Percentiles rank a stretch among this genome's conserved stretches.
phyloP scores from a whole-genome alignment of 305 asterid species.

The Fraxinus ornus region DNA sequence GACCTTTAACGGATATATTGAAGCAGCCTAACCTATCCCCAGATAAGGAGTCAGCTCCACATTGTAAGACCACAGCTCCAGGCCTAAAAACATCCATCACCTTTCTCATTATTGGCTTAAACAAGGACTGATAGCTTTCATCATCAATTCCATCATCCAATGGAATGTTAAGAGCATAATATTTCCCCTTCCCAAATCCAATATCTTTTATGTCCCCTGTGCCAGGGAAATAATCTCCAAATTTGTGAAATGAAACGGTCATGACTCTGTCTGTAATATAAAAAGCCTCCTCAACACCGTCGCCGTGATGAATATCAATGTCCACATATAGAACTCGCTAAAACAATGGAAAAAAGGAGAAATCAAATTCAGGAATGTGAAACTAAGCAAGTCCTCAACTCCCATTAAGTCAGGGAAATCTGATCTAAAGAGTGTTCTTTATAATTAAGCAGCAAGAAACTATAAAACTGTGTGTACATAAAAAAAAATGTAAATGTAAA shows the following conservation, averaged over 20 bases:
- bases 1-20: background rate
- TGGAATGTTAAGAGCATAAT: background rate
- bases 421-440: background rate
- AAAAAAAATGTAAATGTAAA: background rate
- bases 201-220: background rate
- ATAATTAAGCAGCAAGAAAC: background rate
- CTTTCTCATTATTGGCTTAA: background rate
- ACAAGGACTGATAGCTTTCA: background rate
- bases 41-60: background rate
- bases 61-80: background rate
- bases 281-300: background rate
- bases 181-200: background rate
- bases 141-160: background rate
- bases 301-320: background rate
- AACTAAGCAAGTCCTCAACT: background rate
- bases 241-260: background rate
- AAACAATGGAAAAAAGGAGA: background rate
- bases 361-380: background rate
- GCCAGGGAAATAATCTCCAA: background rate
- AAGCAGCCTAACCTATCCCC: background rate
- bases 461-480: background rate
- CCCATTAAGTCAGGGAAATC: background rate
- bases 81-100: background rate
- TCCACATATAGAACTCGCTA: background rate
- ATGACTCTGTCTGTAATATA: background rate